Percentiles rank a stretch among this genome's conserved stretches.
Conservation (phyloP, 2,329 filamentous ascomycete species). For the Diplodia sapinea region DNA sequence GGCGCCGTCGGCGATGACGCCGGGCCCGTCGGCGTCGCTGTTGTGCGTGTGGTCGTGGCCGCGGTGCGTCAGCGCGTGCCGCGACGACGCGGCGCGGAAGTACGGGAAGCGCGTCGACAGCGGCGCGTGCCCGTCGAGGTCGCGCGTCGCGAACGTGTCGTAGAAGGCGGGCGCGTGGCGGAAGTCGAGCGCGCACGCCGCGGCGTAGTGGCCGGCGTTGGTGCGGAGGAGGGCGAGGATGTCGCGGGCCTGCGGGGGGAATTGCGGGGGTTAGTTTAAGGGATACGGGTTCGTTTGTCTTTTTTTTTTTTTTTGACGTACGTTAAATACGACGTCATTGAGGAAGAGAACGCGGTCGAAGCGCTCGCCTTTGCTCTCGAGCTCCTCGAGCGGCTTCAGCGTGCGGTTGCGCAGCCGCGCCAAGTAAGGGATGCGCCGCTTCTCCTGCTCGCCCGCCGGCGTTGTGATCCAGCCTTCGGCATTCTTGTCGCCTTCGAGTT, state of each 20-base stretch:
- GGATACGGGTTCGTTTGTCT: no score
- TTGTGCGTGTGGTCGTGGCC: constrained; percentile 44
- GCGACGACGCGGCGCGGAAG: constrained; percentile 59
- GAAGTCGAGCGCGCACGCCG: constrained; percentile 68
- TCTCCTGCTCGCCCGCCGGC: constrained; percentile 56
- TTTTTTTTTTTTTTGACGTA: constrained; percentile 40
- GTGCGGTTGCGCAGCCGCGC: constrained; percentile 68
- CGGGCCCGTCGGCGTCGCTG: no score
- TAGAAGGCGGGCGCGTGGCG: constrained; percentile 61
- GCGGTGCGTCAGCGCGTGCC: constrained; percentile 60
- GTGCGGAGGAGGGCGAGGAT: constrained; percentile 63
- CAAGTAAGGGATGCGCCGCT: constrained; percentile 72
- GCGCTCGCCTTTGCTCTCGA: constrained; percentile 54
- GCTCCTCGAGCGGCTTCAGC: constrained; percentile 63
- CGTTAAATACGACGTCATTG: constrained; percentile 68
- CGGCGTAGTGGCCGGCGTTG: constrained; percentile 64
- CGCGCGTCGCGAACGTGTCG: constrained; percentile 68
- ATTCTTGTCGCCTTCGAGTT: constrained; percentile 51
- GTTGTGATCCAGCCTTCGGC: constrained; percentile 69
- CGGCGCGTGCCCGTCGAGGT: constrained; percentile 57
- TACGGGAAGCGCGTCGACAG: constrained; percentile 65
- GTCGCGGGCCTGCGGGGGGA: constrained; percentile 57
- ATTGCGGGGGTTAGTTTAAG: background rate
- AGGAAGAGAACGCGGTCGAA: constrained; percentile 68
- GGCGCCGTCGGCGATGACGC: constrained; percentile 40